Percentiles rank a stretch among this genome's conserved stretches.
Conservation (phyloP, 176 grass and related monocot species). For the barley (Hordeum vulgare) region MorexV3_pseudomolecules_assembly NC_058524.1:596656168-596656667, state of each 20-base stretch:
- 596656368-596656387: constrained; percentile 59
- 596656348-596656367: constrained; percentile 28
- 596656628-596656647: not conserved
- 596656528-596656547: constrained; percentile 96
- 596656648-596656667: not conserved
- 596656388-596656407: constrained; percentile 73
- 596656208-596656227: constrained; percentile 5
- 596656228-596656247: constrained; percentile 38
- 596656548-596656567: constrained; percentile 93
- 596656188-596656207: constrained; percentile 52
- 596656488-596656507: constrained; percentile 52
- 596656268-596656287: not conserved
- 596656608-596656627: constrained; percentile 19
- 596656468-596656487: not conserved
- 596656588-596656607: constrained; percentile 87
- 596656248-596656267: constrained; percentile 6
- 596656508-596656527: constrained; percentile 88
- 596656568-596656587: constrained; percentile 96
- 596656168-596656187: constrained; percentile 96
- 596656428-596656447: not conserved
- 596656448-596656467: not conserved
- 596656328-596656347: constrained; percentile 24
- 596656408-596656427: constrained; percentile 1
- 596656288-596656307: constrained; percentile 27
- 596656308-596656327: constrained; percentile 46